Base-by-base conservation (phyloP, 164 flowering plant genomes). In the Vitis rotundifolia region DNA sequence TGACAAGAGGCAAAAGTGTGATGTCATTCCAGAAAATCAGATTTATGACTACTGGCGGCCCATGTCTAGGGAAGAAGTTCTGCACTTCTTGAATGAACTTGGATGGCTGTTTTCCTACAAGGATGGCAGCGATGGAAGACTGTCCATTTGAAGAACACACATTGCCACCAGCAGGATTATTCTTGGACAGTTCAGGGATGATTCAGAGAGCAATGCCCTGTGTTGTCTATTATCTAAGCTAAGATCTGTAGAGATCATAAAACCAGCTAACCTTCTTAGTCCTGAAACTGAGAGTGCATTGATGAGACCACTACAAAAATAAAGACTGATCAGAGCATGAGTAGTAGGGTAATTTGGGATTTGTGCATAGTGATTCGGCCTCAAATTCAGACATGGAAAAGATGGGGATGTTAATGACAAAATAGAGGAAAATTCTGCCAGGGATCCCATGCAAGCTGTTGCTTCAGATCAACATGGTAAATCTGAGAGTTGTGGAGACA, bases 161-260 rank as follows among this genome's bases (percentile, higher is more conserved):
- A 92, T 86, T 73, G 86, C 97, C 15, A 93, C 97, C 13, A 93
- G 94, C 81, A 88, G 85, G 72, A 79, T 92, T 74, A 82, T 90
- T 75, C 80, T 93, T 75, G 97, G 99, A 50, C 97, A 96, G 97
- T 85, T 93, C 76, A 75, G 29, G 61, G 99, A 96, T 88, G 97
- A 93, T 78, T 60, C 75, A 28, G 97, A 92, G n/a, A 88, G 98
- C 80, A 88, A 80, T 81, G 77, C 84, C 11, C 77, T 96, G 73
- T 78, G 88, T 71, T 83, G 87, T 61, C 73, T 96, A 49, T 69
- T 96, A 69, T 80, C 97, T 71, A 97, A 89, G 85, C 73, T 93
- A 65, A 88, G 97, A 77, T 98, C 99, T 8, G 98, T 87, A 28
- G 98, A 96, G 84, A 89, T 96, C 73, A 83, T 96, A 62, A 96